Conservation (phyloP, 2,329 filamentous ascomycete genomes). For the Fusarium phyllophilum region DNA sequence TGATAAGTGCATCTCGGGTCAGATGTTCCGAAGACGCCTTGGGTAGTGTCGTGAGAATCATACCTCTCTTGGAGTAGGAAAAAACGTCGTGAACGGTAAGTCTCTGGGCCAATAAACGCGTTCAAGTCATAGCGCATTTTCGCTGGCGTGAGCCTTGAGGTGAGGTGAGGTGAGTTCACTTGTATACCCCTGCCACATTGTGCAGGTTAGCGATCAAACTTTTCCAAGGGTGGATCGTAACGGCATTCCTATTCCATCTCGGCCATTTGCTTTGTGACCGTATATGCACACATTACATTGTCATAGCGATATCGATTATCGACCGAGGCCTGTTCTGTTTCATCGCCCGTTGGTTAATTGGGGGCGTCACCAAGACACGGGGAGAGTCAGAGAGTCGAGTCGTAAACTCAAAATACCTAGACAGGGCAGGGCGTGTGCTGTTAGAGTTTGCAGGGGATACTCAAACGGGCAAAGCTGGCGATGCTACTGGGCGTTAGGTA, state of each 20-base stretch:
- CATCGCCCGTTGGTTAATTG: neutral
- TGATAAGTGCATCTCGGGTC: slow-evolving; percentile 1
- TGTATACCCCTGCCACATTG: slow-evolving; percentile 13
- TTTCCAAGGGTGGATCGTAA: neutral
- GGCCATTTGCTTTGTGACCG: neutral
- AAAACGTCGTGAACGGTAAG: neutral
- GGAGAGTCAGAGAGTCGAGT: neutral
- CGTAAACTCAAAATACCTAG: neutral
- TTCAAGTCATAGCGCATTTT: slow-evolving; percentile 8
- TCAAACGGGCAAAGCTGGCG: neutral
- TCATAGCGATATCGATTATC: neutral
- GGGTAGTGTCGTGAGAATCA: neutral
- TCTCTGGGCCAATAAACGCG: neutral
- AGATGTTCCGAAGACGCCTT: neutral
- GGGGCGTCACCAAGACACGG: neutral
- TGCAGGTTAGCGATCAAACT: slow-evolving; percentile 7
- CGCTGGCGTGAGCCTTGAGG: neutral
- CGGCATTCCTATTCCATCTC: neutral
- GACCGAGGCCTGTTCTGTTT: neutral
- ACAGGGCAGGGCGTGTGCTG: neutral
- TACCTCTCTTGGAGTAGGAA: neutral
- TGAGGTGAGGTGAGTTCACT: neutral
- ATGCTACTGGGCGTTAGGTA: neutral
- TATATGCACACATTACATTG: neutral
- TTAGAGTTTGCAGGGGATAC: slow-evolving; percentile 16